These are phyloP conservation scores for Escovopsis sp. DNA, from an alignment of 2,329 filamentous ascomycete species.

Conservation along the genomic window DNA sequence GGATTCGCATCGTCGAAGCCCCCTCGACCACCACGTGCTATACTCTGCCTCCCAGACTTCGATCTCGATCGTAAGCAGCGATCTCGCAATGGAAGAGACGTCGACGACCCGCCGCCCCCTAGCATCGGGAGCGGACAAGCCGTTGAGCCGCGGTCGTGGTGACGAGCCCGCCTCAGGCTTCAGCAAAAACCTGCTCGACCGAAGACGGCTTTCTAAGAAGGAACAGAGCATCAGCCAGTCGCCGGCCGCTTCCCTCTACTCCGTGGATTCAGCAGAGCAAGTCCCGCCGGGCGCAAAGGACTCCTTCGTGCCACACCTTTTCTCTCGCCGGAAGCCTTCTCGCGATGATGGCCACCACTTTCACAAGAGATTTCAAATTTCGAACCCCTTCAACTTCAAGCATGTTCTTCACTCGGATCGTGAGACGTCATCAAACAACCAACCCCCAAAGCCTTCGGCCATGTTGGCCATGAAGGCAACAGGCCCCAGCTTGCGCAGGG, in stretches of 20 bases:
- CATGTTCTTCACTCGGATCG: constrained; percentile 44
- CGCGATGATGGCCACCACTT: constrained; percentile 17
- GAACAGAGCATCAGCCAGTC: constrained; percentile 34
- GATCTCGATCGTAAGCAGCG: constrained; percentile 27
- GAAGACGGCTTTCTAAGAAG: constrained; percentile 33
- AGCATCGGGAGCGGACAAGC: constrained; percentile 35
- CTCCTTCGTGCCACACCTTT: constrained; percentile 33
- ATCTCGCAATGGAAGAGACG: constrained; percentile 33
- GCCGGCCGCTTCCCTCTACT: constrained; percentile 32
- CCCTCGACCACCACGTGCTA: constrained; percentile 19
- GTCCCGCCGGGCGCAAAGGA: constrained; percentile 22
- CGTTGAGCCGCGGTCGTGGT: constrained; percentile 34
- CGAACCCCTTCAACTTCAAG: constrained; percentile 51
- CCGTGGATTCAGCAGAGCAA: constrained; percentile 25
- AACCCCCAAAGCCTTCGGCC: constrained; percentile 1
- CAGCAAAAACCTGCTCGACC: constrained; percentile 43
- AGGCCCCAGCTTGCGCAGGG: constrained; percentile 5
- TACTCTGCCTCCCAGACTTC: constrained; percentile 41
- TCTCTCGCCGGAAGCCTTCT: constrained; percentile 30
- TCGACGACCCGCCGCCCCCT: constrained; percentile 41
- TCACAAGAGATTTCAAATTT: constrained; percentile 36
- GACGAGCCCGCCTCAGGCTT: constrained; percentile 45
- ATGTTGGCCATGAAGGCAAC: constrained; percentile 8
- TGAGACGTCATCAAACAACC: constrained; percentile 28
- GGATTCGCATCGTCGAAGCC: constrained; percentile 26